Conservation (phyloP, 163 green algal species). For the Chlamydomonas reinhardtii region DNA sequence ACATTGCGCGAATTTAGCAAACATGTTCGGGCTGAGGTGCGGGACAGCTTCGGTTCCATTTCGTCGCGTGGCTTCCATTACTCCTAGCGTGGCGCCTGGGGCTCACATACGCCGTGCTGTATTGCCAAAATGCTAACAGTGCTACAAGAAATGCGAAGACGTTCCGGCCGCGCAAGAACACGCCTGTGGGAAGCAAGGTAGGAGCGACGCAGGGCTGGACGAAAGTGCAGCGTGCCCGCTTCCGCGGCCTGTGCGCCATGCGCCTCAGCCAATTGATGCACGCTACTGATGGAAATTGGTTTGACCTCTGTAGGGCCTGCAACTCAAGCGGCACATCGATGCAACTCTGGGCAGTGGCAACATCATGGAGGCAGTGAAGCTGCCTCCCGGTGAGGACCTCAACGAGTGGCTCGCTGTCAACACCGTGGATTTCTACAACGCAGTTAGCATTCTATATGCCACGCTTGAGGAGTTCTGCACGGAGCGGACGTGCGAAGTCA, state of each 20-base stretch:
- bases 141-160: slow-evolving; percentile 58
- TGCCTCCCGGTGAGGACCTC: slow-evolving; percentile 93
- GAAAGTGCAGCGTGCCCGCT: no score
- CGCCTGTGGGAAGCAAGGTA: slow-evolving; percentile 85
- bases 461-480: slow-evolving; percentile 98
- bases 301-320: slow-evolving; percentile 75
- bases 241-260: not conserved
- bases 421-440: slow-evolving; percentile 98
- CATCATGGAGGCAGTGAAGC: slow-evolving; percentile 75
- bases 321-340: slow-evolving; percentile 95
- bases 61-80: no score
- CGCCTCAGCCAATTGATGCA: not conserved
- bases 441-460: slow-evolving; percentile 94
- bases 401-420: slow-evolving; percentile 96
- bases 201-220: not conserved
- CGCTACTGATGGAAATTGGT: not conserved
- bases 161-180: slow-evolving; percentile 84
- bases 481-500: slow-evolving; percentile 90
- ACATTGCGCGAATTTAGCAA: no score
- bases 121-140: not conserved
- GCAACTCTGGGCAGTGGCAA: slow-evolving; percentile 92
- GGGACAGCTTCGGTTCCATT: no score
- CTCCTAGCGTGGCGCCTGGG: not conserved
- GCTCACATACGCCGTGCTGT: not conserved
- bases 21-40: slow-evolving; percentile 23